Conservation (phyloP, 2,329 filamentous ascomycete genomes). For the Fusarium scirpi region DNA sequence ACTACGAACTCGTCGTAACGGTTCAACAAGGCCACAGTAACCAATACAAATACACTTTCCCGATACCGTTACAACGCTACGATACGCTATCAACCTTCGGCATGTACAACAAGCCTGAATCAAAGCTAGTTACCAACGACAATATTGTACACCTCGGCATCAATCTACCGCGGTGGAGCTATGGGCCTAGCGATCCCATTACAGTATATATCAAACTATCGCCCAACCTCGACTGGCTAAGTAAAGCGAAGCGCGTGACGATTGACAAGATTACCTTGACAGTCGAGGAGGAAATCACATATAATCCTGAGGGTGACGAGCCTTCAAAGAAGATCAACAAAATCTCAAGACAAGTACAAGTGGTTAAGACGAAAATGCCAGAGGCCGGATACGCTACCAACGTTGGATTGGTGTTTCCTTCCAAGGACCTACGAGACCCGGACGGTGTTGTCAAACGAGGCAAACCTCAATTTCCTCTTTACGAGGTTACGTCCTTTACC, state of each 20-base stretch:
- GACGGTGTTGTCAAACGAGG: slow-evolving; percentile 89
- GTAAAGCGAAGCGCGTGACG: slow-evolving; percentile 89
- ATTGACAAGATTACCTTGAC: slow-evolving; percentile 94
- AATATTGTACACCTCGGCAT: slow-evolving; percentile 93
- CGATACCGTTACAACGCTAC: slow-evolving; percentile 91
- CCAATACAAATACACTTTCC: slow-evolving; percentile 91
- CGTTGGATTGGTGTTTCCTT: slow-evolving; percentile 88
- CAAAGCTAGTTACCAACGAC: slow-evolving; percentile 85
- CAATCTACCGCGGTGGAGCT: slow-evolving; percentile 94
- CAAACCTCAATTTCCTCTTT: slow-evolving; percentile 88
- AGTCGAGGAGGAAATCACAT: slow-evolving; percentile 99
- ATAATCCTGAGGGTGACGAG: slow-evolving; percentile 96
- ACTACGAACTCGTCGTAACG: slow-evolving; percentile 94
- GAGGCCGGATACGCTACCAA: slow-evolving; percentile 95
- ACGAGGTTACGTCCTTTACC: slow-evolving; percentile 90
- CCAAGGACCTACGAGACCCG: slow-evolving; percentile 85
- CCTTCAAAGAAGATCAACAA: slow-evolving; percentile 90
- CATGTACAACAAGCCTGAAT: slow-evolving; percentile 98
- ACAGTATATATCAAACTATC: slow-evolving; percentile 95
- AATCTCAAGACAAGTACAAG: slow-evolving; percentile 84
- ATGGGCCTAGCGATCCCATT: slow-evolving; percentile 93
- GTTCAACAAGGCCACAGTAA: slow-evolving; percentile 90
- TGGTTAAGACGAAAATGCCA: slow-evolving; percentile 85
- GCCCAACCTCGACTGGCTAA: slow-evolving; percentile 91
- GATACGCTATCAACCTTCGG: slow-evolving; percentile 98